Base-by-base conservation (phyloP, 768 basidiomycete genomes). In the Cystofilobasidium macerans region DNA sequence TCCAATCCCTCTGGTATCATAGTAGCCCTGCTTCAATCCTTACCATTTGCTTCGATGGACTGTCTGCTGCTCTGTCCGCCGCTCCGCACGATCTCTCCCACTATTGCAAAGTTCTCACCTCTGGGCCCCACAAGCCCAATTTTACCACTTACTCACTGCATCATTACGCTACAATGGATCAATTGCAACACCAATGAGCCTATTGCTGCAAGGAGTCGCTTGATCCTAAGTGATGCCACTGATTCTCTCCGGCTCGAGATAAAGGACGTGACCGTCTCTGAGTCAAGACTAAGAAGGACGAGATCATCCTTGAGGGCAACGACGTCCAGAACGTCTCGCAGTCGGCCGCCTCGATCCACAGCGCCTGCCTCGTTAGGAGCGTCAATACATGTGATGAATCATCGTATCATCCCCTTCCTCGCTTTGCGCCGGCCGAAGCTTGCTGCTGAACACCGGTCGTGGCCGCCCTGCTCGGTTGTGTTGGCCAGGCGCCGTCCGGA, bases 311-410 rank as follows among this genome's bases (percentile, higher is more conserved):
- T 32, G 85, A 90, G 79, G 94, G 94, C 57, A 93, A 90, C 75
- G 94, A 99, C 77, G 83, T 99, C 69, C 87, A 98, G 77, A 88
- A 87, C 73, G 95, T 99, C 59, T 98, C 94, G 38, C 94, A 98
- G 78, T 95, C 92, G 71, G 91, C 95, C 69, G 95, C 95, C 56
- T 89, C 89, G 47, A 98, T 99, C 76, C 95, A 98, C 77, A 93
- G 93, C 72, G 82, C 87, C 69, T 95, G 91, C 81, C 85, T 86
- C 72, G 38, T 40, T 40, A 8, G 38, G 9, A 8, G 38, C 9
- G 38, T 8, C 38, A 40, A 20, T 12, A 12, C 43, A 45, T 45
- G 43, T 8, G 38, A 8, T 40, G 43, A 45, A 45, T 9, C 43
- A 45, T 9, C 6, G 8, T 5, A 54, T 54, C 51, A 32, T 6